A percentile compares a stretch with the other conserved stretches of the same genome.
These are phyloP conservation scores for Caryopteris hybrid DNA, from an alignment of 305 asterid species.

Conservation along the genomic window DNA sequence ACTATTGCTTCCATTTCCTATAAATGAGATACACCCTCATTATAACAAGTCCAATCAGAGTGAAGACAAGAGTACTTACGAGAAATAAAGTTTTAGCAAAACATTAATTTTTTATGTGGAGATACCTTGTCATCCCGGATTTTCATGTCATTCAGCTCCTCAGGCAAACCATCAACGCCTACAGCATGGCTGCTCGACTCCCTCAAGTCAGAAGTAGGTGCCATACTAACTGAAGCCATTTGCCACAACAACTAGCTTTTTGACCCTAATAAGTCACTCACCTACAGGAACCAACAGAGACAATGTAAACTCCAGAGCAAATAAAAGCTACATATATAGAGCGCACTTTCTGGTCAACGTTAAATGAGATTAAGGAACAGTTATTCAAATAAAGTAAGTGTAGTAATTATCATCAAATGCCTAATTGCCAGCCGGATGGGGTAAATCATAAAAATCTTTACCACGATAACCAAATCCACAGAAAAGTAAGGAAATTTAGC, in stretches of 20 bases:
- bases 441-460: conserved; percentile 12
- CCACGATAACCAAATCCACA: conserved; percentile 1
- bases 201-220: conserved; percentile 46
- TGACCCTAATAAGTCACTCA: conserved; percentile 42
- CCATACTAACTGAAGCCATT: conserved; percentile 48
- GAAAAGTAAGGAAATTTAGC: not conserved
- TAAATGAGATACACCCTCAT: conserved; percentile 1
- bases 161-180: conserved; percentile 55
- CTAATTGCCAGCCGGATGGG: not conserved
- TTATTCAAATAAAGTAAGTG: conserved; percentile 12
- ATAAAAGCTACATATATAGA: conserved; percentile 8
- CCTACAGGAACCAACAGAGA: conserved; percentile 27
- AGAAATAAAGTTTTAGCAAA: conserved; percentile 4
- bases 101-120: not conserved
- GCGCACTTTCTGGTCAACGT: not conserved
- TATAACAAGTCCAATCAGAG: conserved; percentile 9
- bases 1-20: conserved; percentile 62
- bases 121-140: conserved; percentile 66
- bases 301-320: not conserved
- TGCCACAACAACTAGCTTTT: conserved; percentile 19
- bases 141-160: conserved; percentile 65
- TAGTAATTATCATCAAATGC: conserved; percentile 7
- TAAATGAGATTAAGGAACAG: not conserved
- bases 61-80: conserved; percentile 11
- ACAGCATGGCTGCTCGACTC: conserved; percentile 35